Base-by-base conservation (phyloP, 1,139 yeast species). In the Sugiyamaella novakii region DNA sequence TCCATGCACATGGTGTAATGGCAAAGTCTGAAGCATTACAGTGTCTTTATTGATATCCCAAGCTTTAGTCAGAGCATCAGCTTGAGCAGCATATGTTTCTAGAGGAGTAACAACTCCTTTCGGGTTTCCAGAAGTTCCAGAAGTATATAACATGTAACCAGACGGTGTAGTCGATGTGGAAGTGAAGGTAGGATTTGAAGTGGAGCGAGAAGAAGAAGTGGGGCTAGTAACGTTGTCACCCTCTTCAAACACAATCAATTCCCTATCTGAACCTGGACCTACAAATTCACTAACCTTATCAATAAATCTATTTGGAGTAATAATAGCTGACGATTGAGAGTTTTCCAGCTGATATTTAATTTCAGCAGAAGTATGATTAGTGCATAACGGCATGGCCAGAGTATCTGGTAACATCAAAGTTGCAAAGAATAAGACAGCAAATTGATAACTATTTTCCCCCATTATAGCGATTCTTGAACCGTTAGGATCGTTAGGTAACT, bases 1-100 rank as follows among this genome's bases (percentile, higher is more conserved):
- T 8, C 72, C 72, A 51, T 68, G 72, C 34, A 68, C 68, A 47
- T 68, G 72, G 50, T 68, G 72, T 40, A 68, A 54, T 2, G 72
- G 72, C 19, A 68, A 59, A 5, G 67, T 65, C 42, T 68, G 72
- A 29, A 68, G 57, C 51, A 68, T 56, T 34, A 54, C 57, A 18
- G 71, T 69, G 7, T 51, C 45, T 18, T 55, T 41, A 31, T 53
- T 58, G 52, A 68, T 67, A 18, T 59, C 44, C 72, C 72, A 68
- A 1, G 67, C 71, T 40, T 57, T 49, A 10, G 68, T 56, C 18
- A 68, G 59, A 1, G 71, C 66, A 17, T 56, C 50, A 12, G 69
- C 64, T 47, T 68, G 72, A 2, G 72, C 68, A 43, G 59, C 53
- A 44, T 64, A 64, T 2, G 70, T 67, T 14, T 54, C 54, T 31